Percentiles rank a stretch among this genome's conserved stretches.
These are phyloP conservation scores for Lophium mytilinum DNA, from an alignment of 495 filamentous ascomycete species.

Conservation along the genomic window DNA sequence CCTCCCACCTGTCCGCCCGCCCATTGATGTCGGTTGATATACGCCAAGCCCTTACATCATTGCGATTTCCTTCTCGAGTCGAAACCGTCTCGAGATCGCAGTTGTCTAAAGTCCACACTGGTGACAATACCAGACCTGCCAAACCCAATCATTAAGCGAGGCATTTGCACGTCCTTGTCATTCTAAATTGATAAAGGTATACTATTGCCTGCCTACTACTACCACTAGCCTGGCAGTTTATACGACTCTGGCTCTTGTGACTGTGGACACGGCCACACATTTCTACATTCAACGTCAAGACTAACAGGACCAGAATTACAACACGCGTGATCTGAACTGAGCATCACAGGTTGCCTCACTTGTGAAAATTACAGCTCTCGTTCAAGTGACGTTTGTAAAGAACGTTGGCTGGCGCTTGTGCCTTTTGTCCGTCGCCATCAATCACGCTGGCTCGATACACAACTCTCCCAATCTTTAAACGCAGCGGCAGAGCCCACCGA, in stretches of 20 bases:
- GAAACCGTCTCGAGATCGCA: conserved; percentile 65
- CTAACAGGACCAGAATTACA: background rate
- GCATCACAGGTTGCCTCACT: conserved; percentile 6
- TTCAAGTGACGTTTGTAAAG: conserved; percentile 16
- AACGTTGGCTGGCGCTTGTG: conserved; percentile 12
- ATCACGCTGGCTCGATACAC: conserved; percentile 28
- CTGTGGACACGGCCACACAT: conserved; percentile 5
- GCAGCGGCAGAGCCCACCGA: conserved; percentile 27
- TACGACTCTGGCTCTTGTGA: conserved; percentile 1
- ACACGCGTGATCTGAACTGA: background rate
- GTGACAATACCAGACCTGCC: conserved; percentile 43
- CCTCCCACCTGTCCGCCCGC: conserved; percentile 6
- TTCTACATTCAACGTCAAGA: conserved; percentile 2
- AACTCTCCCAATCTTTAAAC: conserved; percentile 19
- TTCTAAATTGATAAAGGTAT: conserved; percentile 32
- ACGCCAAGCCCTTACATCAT: conserved; percentile 58
- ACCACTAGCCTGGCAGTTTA: background rate
- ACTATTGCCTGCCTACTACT: conserved; percentile 12
- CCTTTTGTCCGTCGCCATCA: conserved; percentile 6
- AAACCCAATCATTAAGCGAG: conserved; percentile 25
- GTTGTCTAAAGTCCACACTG: conserved; percentile 63
- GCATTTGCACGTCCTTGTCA: too few species aligned
- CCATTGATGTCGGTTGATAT: conserved; percentile 73
- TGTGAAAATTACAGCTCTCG: background rate
- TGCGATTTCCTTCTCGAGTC: conserved; percentile 62